These are phyloP conservation scores for Chalciporus chontae DNA, from an alignment of 768 basidiomycete genomes.

Conservation along the genomic window DNA sequence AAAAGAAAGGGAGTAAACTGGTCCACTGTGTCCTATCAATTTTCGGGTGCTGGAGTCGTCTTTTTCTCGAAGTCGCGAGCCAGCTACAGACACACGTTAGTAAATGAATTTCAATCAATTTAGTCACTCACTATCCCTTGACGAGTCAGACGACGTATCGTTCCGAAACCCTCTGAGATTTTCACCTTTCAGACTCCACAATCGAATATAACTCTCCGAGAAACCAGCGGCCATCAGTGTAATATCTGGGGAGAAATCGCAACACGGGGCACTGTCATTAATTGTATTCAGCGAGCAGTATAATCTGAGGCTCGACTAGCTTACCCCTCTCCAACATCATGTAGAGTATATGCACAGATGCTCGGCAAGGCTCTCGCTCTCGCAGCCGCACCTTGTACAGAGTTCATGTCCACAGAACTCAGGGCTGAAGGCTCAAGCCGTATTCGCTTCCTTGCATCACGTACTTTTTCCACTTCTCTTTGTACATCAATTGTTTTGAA, in stretches of 20 bases:
- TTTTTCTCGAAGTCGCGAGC: slow-evolving; percentile 70
- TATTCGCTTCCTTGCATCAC: slow-evolving; percentile 91
- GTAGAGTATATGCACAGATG: slow-evolving; percentile 91
- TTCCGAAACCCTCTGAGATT: slow-evolving; percentile 73
- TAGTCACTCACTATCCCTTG: slow-evolving; percentile 62
- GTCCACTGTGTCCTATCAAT: slow-evolving; percentile 94
- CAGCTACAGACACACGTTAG: slow-evolving; percentile 37
- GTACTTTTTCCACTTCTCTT: slow-evolving; percentile 83
- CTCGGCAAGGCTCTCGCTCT: slow-evolving; percentile 78
- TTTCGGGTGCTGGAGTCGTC: slow-evolving; percentile 84
- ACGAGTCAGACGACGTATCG: slow-evolving; percentile 63
- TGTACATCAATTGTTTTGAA: slow-evolving; percentile 88
- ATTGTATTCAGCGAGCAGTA: slow-evolving; percentile 8
- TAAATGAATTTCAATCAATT: not conserved
- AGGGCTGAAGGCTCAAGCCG: slow-evolving; percentile 75
- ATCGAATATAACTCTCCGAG: slow-evolving; percentile 88
- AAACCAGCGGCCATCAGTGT: slow-evolving; percentile 94
- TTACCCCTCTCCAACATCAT: slow-evolving; percentile 94
- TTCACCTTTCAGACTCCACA: slow-evolving; percentile 95
- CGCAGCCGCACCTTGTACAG: slow-evolving; percentile 50
- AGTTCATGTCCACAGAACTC: slow-evolving; percentile 52
- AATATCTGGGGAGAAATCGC: slow-evolving; percentile 86
- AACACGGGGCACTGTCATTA: slow-evolving; percentile 67
- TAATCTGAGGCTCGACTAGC: slow-evolving; percentile 21
- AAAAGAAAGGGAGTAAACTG: slow-evolving; percentile 92